Base-by-base conservation (phyloP, 352 stramenopile species). In the Thraustochytrium striatum region DNA sequence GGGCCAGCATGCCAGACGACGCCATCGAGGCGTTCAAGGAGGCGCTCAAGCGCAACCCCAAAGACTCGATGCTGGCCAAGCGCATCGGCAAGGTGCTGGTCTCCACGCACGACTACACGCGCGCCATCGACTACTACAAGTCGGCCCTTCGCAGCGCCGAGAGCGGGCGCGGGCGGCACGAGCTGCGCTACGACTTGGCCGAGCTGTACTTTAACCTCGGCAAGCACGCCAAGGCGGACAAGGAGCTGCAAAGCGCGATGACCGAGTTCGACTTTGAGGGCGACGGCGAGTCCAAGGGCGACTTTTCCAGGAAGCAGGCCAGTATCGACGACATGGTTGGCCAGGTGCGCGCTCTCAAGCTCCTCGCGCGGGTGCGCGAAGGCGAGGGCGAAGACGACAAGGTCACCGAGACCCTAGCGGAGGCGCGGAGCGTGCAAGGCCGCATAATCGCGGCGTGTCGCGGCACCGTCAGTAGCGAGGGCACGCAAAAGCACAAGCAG, bases 71-170 rank as follows among this genome's bases (percentile, higher is more conserved):
- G 5, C 87, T 97, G 9, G 90, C 89, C 1, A 87, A 87, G 0
- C 89, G 89, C 38, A 96, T 97, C 39, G 93, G 92, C 39, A 88
- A 90, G 36, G 91, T 94, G 16, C 85, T 97, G 28, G 89, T 96
- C 70, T 88, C 90, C 36, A 97, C 93, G 72, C 93, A 97, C 82
- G 91, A 97, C 85, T 97, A 96, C 82, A 78, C 91, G 61, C 90
- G 93, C 72, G 93, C 93, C 30, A 88, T 97, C 7, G 91, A 96
- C 35, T 97, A 97, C 86, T 75, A 75, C 47, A 75, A 75, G 52
- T 75, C 65, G 8, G 65, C 65, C 0, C 65, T 75, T 13, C 72
- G 52, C 28, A 58, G 57, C 58, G 32, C 11, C 5, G 53, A 58
- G 32, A 16, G 38, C 72, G 28, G 55, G 21, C 9, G 33, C 43